Evolutionary conservation across 805 yeast genomes (phyloP).

Genomic region (Saturnispora sanitii): DNA sequence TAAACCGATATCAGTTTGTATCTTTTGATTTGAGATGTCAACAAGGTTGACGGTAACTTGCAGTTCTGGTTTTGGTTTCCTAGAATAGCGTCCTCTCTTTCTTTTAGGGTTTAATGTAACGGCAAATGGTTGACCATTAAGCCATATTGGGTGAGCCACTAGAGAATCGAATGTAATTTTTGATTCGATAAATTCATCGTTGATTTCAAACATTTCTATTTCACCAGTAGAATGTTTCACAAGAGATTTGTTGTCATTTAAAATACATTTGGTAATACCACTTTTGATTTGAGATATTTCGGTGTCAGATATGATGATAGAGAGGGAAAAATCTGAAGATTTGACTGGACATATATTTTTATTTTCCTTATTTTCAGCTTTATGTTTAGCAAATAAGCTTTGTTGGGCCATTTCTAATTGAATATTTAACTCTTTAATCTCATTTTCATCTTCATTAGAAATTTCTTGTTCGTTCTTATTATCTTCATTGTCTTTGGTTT

Average conservation of each 20-base stretch:
- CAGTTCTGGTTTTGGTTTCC: constrained; percentile 5
- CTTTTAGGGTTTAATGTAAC: constrained; percentile 1
- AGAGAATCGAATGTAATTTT: not conserved
- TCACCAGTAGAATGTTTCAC: constrained; percentile 6
- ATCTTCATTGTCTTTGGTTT: constrained; percentile 15
- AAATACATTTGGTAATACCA: not conserved
- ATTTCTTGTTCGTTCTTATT: not conserved
- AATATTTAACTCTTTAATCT: constrained; percentile 1
- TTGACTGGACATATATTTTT: constrained; percentile 3
- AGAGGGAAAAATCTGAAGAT: not conserved
- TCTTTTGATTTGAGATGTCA: not conserved
- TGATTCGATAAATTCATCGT: not conserved
- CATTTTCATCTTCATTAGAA: constrained; percentile 8
- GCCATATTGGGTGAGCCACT: constrained; percentile 8
- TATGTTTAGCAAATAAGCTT: constrained; percentile 7
- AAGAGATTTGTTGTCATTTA: constrained; percentile 1
- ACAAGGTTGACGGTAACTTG: constrained; percentile 2
- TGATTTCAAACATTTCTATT: constrained; percentile 7
- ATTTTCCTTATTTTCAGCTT: constrained; percentile 4
- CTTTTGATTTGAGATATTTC: not conserved
- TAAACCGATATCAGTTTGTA: not conserved
- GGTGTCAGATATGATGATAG: not conserved
- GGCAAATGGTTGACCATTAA: constrained; percentile 6
- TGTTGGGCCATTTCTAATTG: constrained; percentile 6
- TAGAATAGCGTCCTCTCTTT: constrained; percentile 5